Evolutionary conservation across 768 basidiomycete genomes (phyloP).

Genomic region (Roridomyces roridus): DNA sequence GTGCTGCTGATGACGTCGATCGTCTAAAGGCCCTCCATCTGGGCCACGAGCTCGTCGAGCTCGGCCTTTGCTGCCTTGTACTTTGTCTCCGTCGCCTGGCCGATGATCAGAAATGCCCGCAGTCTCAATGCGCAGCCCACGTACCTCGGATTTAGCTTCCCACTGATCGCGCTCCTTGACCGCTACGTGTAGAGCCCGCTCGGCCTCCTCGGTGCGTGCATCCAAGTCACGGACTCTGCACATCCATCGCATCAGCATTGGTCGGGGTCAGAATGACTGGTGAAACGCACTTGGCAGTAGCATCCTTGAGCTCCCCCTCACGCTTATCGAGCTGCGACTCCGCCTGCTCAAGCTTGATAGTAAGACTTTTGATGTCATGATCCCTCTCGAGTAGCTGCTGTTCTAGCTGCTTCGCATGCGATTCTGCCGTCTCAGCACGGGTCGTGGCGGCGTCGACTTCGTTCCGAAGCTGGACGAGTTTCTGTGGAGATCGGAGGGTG

Average conservation of each 20-base stretch:
- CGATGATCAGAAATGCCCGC: neutral
- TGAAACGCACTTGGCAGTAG: conserved; percentile 70
- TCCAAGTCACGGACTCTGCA: neutral
- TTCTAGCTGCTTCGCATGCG: conserved; percentile 60
- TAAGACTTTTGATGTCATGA: conserved; percentile 68
- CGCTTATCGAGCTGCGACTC: conserved; percentile 39
- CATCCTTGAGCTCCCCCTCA: conserved; percentile 71
- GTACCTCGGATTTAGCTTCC: conserved; percentile 3
- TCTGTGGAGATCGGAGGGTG: conserved; percentile 35
- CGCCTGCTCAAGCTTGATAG: conserved; percentile 58
- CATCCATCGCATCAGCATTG: neutral
- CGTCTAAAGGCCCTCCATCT: conserved; percentile 4
- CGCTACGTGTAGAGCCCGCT: neutral
- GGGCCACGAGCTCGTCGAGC: conserved; percentile 2
- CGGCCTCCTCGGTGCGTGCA: neutral
- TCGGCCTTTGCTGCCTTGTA: neutral
- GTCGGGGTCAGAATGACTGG: neutral
- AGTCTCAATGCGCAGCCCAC: neutral
- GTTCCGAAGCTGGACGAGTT: conserved; percentile 58
- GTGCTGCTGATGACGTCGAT: too few species aligned
- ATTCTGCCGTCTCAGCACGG: conserved; percentile 73
- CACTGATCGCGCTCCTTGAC: conserved; percentile 7
- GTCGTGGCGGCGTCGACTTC: conserved; percentile 68
- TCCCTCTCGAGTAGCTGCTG: conserved; percentile 67
- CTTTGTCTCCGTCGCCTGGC: neutral